Base-by-base conservation (phyloP, 2,329 filamentous ascomycete genomes). In the Colletotrichum brevisporum region DNA sequence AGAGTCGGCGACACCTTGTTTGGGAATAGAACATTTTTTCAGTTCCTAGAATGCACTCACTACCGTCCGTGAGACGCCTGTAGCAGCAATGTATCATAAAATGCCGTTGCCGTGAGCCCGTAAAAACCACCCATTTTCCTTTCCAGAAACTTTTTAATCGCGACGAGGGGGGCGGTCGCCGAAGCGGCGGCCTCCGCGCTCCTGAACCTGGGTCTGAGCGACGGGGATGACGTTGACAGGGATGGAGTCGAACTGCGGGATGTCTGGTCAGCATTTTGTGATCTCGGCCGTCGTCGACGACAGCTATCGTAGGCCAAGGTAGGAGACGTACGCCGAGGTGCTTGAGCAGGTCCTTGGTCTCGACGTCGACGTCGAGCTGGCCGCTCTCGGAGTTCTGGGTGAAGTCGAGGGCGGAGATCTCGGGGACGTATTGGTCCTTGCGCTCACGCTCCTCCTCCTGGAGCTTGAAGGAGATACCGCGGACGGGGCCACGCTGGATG, bases 401-500 rank as follows among this genome's bases (percentile, higher is more conserved):
- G 89, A 98, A 97, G 90, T 99, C 96, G 83, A 99, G 93, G 82
- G 96, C 96, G 71, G 97, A 99, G 78, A 99, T 90, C 88, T 99
- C 96, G 81, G 96, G 96, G 76, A 99, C 96, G 89, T 98, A 99
- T 90, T 99, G 96, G 89, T 99, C 96, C 93, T 99, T 99, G 84
- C 96, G 93, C 89, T 99, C 96, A 90, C 96, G 94, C 92, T 99
- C 96, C 90, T 99, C 96, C 89, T 99, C 96, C 89, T 99, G 96
- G 72, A 99, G 94, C 91, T 99, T 99, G 95, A 99, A 99, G 86
- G 97, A 99, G 88, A 99, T 99, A 89, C 96, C 96, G 80, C 96
- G 97, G 86, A 99, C 96, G 76, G 96, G 96, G 76, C 96, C 96
- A 84, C 96, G 94, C 90, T 98, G 96, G 80, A 99, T 99, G 86